phyloP scores from a whole-genome alignment of 169 alveolate genomes.

The Eimeria brunetti region DNA sequence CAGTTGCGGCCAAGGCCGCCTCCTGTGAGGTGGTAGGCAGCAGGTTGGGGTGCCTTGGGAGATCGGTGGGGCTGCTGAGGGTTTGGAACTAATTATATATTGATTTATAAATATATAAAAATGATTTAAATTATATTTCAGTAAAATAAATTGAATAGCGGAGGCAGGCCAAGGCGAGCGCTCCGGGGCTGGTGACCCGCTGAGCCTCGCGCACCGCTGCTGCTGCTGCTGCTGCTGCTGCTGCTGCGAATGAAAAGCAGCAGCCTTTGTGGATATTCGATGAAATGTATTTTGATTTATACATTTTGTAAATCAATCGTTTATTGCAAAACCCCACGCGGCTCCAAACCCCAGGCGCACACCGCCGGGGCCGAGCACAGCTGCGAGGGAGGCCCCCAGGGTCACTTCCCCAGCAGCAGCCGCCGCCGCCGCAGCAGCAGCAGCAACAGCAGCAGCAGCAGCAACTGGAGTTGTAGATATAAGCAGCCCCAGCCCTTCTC shows the following conservation, averaged over 20 bases:
- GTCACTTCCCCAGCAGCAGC: conserved; percentile 11
- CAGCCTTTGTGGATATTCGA: background rate
- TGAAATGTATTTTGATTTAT: conserved; percentile 13
- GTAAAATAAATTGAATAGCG: background rate
- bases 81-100: background rate
- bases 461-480: background rate
- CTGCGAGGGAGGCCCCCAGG: conserved; percentile 17
- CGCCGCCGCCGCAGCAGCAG: background rate
- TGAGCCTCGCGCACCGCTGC: conserved; percentile 48
- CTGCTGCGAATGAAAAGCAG: background rate
- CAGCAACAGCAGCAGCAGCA: background rate
- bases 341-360: conserved; percentile 5
- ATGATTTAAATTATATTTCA: background rate
- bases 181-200: conserved; percentile 48
- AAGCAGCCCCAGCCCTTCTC: background rate
- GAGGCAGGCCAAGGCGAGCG: background rate
- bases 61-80: background rate
- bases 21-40: too few relatives aligned
- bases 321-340: background rate
- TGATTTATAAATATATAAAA: background rate
- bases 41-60: background rate
- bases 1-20: background rate
- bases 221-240: conserved; percentile 19
- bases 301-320: background rate
- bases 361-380: conserved; percentile 44